phyloP scores from a whole-genome alignment of 2,329 filamentous ascomycete species.

The Fusarium transvaalense region DNA sequence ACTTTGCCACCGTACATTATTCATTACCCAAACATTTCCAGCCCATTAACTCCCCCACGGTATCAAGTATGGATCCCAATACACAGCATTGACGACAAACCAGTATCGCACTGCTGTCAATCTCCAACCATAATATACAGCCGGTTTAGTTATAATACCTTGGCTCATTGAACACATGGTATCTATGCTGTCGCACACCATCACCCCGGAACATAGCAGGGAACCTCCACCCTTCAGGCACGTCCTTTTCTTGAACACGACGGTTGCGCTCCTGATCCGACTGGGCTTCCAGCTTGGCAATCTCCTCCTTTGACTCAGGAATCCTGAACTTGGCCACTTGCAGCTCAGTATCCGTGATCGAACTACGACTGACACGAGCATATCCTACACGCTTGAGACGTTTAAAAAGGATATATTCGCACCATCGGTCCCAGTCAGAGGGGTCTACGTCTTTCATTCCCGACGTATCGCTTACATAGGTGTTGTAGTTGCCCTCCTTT shows the following conservation, averaged over 20 bases:
- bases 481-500: constrained; percentile 94
- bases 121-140: not conserved
- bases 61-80: constrained; percentile 4
- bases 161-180: constrained; percentile 96
- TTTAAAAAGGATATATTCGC: constrained; percentile 98
- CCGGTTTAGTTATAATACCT: constrained; percentile 70
- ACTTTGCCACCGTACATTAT: constrained; percentile 37
- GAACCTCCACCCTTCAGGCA: constrained; percentile 84
- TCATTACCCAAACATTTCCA: constrained; percentile 26
- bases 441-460: constrained; percentile 97
- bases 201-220: constrained; percentile 85
- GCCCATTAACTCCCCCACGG: constrained; percentile 25
- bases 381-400: constrained; percentile 87
- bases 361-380: constrained; percentile 86
- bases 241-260: constrained; percentile 75
- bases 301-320: constrained; percentile 72
- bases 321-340: constrained; percentile 97
- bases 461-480: constrained; percentile 85
- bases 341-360: constrained; percentile 96
- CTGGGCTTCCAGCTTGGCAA: constrained; percentile 56
- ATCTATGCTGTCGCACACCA: constrained; percentile 88
- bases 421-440: constrained; percentile 96
- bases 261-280: constrained; percentile 67
- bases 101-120: constrained; percentile 16
- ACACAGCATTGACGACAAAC: constrained; percentile 8